Base-by-base conservation (phyloP, 208 protist genomes). In the Polymyxa betae region DNA sequence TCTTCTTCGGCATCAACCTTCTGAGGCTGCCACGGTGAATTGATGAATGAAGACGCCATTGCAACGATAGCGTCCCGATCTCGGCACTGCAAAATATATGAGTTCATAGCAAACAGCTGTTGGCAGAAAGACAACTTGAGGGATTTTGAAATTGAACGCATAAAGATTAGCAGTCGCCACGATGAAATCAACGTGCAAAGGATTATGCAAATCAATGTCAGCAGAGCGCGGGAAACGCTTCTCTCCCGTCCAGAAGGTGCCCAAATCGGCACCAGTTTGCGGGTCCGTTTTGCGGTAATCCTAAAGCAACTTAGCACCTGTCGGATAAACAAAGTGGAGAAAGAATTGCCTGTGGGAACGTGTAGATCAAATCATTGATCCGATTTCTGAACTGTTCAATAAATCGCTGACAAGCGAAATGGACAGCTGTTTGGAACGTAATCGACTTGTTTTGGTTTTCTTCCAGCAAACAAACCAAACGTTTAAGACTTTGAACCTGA, bases 151-250 rank as follows among this genome's bases (percentile, higher is more conserved):
- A 52, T 88, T 92, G 0, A 49, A 0, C 38, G 91, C 91, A 10
- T 88, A 72, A 43, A 92, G 77, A 32, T 45, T 91, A 24, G 91
- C 38, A 0, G 90, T 38, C 0, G 72, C 64, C 16, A 43, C 66
- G 49, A 93, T 89, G n/a, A 92, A 93, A 41, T 87, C 44, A 24
- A 45, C 0, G 0, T 90, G 78, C 0, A 88, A 38, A 35, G 38
- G 44, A 20, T 93, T 93, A 0, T 49, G 35, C 0, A 54, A 0
- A 44, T 93, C 91, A 46, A 88, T 89, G 20, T 44, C 35, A 0
- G 52, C 24, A 49, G 91, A 46, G 38, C 38, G 38, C 32, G 91
- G 91, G 68, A 88, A 93, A 12, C 91, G 66, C 43, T 93, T 93
- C 43, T 41, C 45, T 0, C 91, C 91, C 0, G 40, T 88, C 64